Conservation (phyloP, 2,329 filamentous ascomycete species). For the Colletotrichum sp. region DNA sequence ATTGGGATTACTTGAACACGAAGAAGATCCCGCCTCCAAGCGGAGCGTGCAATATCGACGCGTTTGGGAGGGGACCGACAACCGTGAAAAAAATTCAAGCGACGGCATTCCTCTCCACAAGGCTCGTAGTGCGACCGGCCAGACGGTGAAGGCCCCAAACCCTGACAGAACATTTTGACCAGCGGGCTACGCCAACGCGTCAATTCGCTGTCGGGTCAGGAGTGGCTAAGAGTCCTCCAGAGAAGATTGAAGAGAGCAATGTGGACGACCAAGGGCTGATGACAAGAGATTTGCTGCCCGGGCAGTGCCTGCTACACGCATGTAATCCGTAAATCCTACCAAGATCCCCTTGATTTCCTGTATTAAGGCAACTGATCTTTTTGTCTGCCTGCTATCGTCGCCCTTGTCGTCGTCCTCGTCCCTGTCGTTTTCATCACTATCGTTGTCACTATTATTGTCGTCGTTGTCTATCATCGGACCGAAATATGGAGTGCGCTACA, state of each 20-base stretch:
- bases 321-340: too few species aligned
- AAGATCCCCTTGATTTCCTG: too few species aligned
- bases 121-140: too few species aligned
- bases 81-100: accelerated
- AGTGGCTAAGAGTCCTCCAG: background rate
- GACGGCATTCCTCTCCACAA: background rate
- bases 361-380: accelerated
- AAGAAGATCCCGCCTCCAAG: background rate
- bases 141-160: too few species aligned
- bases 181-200: too few species aligned
- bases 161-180: too few species aligned
- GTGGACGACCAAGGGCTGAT: background rate
- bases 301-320: too few species aligned
- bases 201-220: background rate
- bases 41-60: background rate
- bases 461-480: too few species aligned
- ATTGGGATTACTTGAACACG: background rate
- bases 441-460: too few species aligned
- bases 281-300: background rate
- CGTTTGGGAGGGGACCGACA: background rate
- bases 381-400: too few species aligned
- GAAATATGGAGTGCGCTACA: accelerated
- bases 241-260: background rate
- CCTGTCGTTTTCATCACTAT: too few species aligned
- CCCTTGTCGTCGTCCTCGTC: too few species aligned